A percentile compares a stretch with the other conserved stretches of the same genome.
Evolutionary conservation across 169 alveolate species (phyloP).

Genomic region (Amoebophrya sp.): DNA sequence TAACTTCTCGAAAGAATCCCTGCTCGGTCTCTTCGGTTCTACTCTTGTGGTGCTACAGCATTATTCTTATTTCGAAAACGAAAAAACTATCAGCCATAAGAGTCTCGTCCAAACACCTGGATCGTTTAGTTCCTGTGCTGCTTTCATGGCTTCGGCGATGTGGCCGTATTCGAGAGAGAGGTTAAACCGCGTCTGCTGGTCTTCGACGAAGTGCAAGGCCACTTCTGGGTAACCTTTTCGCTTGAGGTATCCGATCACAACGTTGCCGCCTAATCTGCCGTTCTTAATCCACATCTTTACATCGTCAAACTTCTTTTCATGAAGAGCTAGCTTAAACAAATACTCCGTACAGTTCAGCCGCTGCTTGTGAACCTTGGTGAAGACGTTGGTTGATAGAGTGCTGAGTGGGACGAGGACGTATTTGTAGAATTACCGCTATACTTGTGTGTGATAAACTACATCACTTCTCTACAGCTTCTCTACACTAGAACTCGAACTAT

Average conservation of each 20-base stretch:
- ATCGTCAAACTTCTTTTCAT: slow-evolving; percentile 56
- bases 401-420: too few species aligned
- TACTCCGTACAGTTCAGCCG: slow-evolving; percentile 64
- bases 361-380: slow-evolving; percentile 47
- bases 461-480: too few species aligned
- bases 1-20: too few species aligned
- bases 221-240: slow-evolving; percentile 72
- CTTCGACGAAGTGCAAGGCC: slow-evolving; percentile 67
- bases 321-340: slow-evolving; percentile 61
- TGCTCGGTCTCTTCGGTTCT: too few species aligned
- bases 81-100: too few species aligned
- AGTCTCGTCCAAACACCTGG: not conserved
- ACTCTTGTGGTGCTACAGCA: too few species aligned
- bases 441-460: too few species aligned
- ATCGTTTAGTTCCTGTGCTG: slow-evolving; percentile 47
- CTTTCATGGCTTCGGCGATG: slow-evolving; percentile 65
- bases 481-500: too few species aligned
- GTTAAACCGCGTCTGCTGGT: slow-evolving; percentile 68
- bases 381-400: too few species aligned
- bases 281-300: slow-evolving; percentile 55
- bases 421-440: too few species aligned
- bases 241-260: slow-evolving; percentile 65
- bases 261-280: slow-evolving; percentile 62
- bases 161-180: slow-evolving; percentile 72
- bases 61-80: too few species aligned